phyloP scores from a whole-genome alignment of 805 yeast species.

The Candida ipomoeae region DNA sequence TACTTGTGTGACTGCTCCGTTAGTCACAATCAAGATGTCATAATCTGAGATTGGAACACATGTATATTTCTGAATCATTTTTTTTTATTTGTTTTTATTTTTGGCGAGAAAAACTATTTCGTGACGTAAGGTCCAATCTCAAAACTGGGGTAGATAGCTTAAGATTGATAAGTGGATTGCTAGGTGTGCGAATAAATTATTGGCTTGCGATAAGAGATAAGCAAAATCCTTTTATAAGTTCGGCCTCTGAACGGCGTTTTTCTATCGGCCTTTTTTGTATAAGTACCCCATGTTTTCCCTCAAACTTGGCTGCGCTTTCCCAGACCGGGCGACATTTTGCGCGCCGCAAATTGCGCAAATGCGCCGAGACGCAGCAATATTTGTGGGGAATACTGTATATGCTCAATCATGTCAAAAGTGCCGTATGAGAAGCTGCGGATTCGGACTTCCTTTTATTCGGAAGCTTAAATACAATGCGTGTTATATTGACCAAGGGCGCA shows the following conservation, averaged over 20 bases:
- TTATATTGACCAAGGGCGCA: neutral
- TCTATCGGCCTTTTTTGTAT: neutral
- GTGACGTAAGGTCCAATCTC: neutral
- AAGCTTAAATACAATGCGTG: neutral
- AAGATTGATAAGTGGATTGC: neutral
- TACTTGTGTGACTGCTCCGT: constrained; percentile 31
- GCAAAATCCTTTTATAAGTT: constrained; percentile 1
- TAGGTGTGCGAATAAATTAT: neutral
- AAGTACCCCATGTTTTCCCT: constrained; percentile 5
- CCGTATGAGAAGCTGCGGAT: constrained; percentile 3
- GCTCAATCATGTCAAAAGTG: neutral
- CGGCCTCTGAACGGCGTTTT: constrained; percentile 7
- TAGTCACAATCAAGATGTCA: constrained; percentile 33
- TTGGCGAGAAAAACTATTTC: neutral
- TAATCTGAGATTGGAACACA: constrained; percentile 30
- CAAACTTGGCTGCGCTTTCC: neutral
- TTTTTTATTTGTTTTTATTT: neutral
- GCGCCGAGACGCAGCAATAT: neutral
- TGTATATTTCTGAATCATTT: constrained; percentile 34
- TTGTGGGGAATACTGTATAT: constrained; percentile 5
- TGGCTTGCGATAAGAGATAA: constrained; percentile 8
- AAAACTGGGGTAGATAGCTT: neutral
- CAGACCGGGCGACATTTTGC: neutral
- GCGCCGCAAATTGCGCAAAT: neutral
- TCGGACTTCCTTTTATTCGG: neutral